Evolutionary conservation across 2,329 filamentous ascomycete species (phyloP).

Genomic region (Orbilia brochopaga): DNA sequence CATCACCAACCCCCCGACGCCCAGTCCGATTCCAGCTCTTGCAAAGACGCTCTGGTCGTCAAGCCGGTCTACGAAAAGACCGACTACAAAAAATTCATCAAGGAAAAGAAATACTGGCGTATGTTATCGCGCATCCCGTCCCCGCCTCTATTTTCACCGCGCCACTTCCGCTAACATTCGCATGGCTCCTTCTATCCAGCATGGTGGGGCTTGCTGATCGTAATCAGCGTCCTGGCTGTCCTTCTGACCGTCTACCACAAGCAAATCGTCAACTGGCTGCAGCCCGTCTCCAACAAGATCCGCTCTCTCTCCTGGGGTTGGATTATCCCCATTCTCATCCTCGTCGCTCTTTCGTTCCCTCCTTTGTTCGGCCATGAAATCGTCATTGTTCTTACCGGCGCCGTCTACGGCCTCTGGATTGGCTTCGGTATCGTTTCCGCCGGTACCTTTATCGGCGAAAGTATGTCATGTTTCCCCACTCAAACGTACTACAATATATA

Average conservation of each 20-base stretch:
- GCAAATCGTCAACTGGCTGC: slow-evolving; percentile 57
- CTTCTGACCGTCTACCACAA: slow-evolving; percentile 57
- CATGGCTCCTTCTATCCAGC: neutral
- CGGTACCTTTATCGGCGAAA: slow-evolving; percentile 59
- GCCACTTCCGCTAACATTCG: neutral
- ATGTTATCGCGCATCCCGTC: neutral
- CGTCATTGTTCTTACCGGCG: slow-evolving; percentile 59
- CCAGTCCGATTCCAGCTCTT: neutral
- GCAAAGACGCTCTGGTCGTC: neutral
- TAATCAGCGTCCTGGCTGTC: slow-evolving; percentile 53
- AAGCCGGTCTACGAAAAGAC: slow-evolving; percentile 13
- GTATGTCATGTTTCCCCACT: slow-evolving; percentile 51
- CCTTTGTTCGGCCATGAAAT: slow-evolving; percentile 60
- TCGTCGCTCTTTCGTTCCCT: slow-evolving; percentile 59
- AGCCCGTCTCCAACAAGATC: slow-evolving; percentile 58
- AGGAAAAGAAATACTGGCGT: slow-evolving; percentile 44
- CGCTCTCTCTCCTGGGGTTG: slow-evolving; percentile 58
- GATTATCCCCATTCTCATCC: slow-evolving; percentile 59
- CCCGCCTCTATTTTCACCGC: too few relatives aligned
- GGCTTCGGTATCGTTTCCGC: slow-evolving; percentile 60
- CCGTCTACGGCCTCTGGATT: slow-evolving; percentile 60
- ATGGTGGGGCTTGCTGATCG: slow-evolving; percentile 30
- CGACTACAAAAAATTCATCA: slow-evolving; percentile 36
- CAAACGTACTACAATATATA: neutral
- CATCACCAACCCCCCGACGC: neutral